Evolutionary conservation across 1,284 basidiomycete genomes (phyloP), one percentile per base, ranked within the genome.

Genomic region (Kalmanozyma brasiliensis): DNA sequence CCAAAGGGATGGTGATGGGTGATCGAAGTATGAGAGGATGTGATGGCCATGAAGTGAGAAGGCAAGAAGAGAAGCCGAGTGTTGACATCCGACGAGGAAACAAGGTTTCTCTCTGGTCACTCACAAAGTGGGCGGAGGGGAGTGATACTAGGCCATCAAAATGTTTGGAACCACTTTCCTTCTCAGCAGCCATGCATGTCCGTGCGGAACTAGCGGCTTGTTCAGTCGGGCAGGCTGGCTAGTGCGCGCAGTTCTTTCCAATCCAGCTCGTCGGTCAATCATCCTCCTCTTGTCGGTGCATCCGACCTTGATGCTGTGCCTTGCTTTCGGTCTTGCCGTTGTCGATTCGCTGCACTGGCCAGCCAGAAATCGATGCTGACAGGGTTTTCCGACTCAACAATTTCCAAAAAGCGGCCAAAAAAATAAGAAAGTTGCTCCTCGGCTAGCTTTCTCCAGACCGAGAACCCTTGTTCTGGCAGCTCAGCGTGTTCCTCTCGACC

Each of bases 301-400:
- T 14, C 14, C 17, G 32, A 45, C 41, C 10, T 23, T 17, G 14
- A 19, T 16, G 17, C 16, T 20, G 8, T n/a, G 13, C 16, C 11
- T n/a, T 24, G 41, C 1, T 9, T 23, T 49, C 48, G 38, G 48
- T 24, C 16, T 49, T 42, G 38, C 48, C 48, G 38, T 41, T 49
- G 48, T 49, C 48, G 48, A 49, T 49, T 41, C 30, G 38, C 47
- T 49, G 58, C 58, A 61, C 46, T 61, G 58, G 43, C 58, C 58
- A 61, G 42, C 34, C 29, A 17, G 32, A 52, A 26, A 22, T 17
- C 40, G 33, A 36, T 20, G 36, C 47, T 42, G 49, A 47, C 44
- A 52, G 42, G 1, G 8, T 10, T 19, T 40, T 30, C 48, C 47
- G 47, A 46, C 58, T 61, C 58, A 61, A 61, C 58, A 60, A 44